Evolutionary conservation across 2,329 filamentous ascomycete genomes (phyloP).

Genomic region (Drechmeria coniospora): DNA sequence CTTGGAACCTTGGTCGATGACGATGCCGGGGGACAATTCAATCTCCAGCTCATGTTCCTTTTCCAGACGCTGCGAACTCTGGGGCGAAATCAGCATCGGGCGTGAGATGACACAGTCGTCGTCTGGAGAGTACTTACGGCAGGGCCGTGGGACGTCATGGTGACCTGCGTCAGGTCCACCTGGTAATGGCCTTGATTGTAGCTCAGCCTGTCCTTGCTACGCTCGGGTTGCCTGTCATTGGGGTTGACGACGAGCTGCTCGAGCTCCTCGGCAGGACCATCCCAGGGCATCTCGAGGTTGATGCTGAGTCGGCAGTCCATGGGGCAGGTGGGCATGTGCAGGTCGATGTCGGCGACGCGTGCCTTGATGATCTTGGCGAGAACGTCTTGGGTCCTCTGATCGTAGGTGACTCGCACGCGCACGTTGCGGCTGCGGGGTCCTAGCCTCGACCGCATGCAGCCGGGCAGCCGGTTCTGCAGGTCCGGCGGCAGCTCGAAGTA

Average conservation of each 20-base stretch:
- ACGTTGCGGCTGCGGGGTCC: conserved; percentile 28
- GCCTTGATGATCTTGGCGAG: conserved; percentile 82
- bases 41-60: conserved; percentile 75
- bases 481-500: conserved; percentile 62
- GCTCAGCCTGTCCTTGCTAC: conserved; percentile 80
- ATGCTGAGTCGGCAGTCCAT: conserved; percentile 91
- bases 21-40: conserved; percentile 48
- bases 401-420: conserved; percentile 51
- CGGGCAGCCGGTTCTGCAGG: conserved; percentile 45
- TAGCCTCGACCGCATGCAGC: conserved; percentile 45
- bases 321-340: conserved; percentile 59
- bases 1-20: conserved; percentile 50
- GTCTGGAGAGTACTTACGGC: conserved; percentile 16
- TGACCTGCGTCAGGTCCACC: conserved; percentile 86
- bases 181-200: conserved; percentile 82
- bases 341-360: conserved; percentile 73
- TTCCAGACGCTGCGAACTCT: conserved; percentile 25
- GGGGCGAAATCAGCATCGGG: not conserved
- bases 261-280: conserved; percentile 48
- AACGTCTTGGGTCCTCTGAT: conserved; percentile 54
- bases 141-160: conserved; percentile 23
- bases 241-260: conserved; percentile 22
- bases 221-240: conserved; percentile 35
- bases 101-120: conserved; percentile 1
- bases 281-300: conserved; percentile 83